Conservation (phyloP, 768 basidiomycete genomes). For the Tricholoma hemisulphureum region DNA sequence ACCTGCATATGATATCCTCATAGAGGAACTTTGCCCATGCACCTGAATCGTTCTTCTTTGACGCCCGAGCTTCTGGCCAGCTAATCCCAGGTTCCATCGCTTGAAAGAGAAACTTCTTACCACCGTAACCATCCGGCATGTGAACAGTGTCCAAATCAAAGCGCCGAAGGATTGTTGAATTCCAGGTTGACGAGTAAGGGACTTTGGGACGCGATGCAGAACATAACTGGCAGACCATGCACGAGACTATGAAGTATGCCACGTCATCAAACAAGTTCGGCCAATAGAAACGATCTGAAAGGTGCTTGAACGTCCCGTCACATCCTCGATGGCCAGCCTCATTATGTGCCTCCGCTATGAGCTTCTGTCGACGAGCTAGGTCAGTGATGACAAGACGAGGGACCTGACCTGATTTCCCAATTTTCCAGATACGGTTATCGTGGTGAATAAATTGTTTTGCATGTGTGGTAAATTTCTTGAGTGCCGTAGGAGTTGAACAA, state of each 20-base stretch:
- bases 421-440: constrained; percentile 18
- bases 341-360: constrained; percentile 27
- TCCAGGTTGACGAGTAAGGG: constrained; percentile 18
- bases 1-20: constrained; percentile 15
- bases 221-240: constrained; percentile 31
- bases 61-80: constrained; percentile 27
- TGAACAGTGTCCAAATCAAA: constrained; percentile 29
- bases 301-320: constrained; percentile 19
- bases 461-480: not conserved
- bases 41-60: constrained; percentile 27
- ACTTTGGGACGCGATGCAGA: constrained; percentile 16
- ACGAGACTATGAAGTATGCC: constrained; percentile 28
- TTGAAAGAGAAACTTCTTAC: constrained; percentile 16
- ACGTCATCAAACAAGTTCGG: constrained; percentile 32
- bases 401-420: constrained; percentile 7
- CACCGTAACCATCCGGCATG: constrained; percentile 23
- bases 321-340: constrained; percentile 27
- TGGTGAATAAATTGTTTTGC: constrained; percentile 18
- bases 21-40: constrained; percentile 22
- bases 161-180: constrained; percentile 19
- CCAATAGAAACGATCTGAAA: constrained; percentile 31
- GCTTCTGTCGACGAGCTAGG: constrained; percentile 1
- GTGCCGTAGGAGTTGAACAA: not conserved
- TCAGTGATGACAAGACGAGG: constrained; percentile 27
- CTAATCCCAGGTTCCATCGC: constrained; percentile 25